A percentile compares a stretch with the other conserved stretches of the same genome.
Evolutionary conservation across 192 early-diverging fungal genomes (phyloP).

Genomic region (Obelidium mucronatum): DNA sequence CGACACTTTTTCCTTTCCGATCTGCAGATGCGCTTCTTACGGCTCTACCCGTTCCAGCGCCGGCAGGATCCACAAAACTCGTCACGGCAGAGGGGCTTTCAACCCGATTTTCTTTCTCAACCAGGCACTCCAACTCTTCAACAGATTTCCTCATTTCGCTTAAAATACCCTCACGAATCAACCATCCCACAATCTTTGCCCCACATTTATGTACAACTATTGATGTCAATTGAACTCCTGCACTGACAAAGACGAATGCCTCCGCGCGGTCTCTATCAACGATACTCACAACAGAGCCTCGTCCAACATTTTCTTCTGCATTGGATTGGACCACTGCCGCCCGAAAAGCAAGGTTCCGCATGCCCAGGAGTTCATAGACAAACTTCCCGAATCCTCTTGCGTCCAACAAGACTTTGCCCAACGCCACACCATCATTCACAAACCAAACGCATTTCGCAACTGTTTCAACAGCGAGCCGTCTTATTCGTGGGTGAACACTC

Average conservation of each 20-base stretch:
- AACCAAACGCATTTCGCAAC: slow-evolving; percentile 61
- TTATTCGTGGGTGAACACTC: slow-evolving; percentile 68
- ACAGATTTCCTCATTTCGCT: slow-evolving; percentile 64
- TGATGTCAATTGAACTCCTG: slow-evolving; percentile 67
- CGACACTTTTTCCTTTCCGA: background rate
- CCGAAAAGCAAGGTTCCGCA: slow-evolving; percentile 39
- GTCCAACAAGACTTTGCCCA: slow-evolving; percentile 56
- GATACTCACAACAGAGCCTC: slow-evolving; percentile 24
- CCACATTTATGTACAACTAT: slow-evolving; percentile 73
- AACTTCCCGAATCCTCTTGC: slow-evolving; percentile 57
- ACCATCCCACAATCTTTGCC: slow-evolving; percentile 57
- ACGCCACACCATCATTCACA: slow-evolving; percentile 46
- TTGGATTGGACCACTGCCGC: background rate
- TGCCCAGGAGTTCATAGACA: slow-evolving; percentile 51
- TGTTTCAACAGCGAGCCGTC: slow-evolving; percentile 61
- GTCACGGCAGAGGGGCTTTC: background rate
- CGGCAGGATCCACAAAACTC: background rate
- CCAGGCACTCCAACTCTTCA: slow-evolving; percentile 17
- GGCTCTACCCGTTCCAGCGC: background rate
- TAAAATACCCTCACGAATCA: slow-evolving; percentile 80
- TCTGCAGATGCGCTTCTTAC: background rate
- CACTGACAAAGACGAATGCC: slow-evolving; percentile 53
- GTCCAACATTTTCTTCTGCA: background rate
- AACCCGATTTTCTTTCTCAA: background rate
- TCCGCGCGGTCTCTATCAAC: slow-evolving; percentile 51